phyloP scores from a whole-genome alignment of 345 rosid species.

The Gossypioides kirkii region DNA sequence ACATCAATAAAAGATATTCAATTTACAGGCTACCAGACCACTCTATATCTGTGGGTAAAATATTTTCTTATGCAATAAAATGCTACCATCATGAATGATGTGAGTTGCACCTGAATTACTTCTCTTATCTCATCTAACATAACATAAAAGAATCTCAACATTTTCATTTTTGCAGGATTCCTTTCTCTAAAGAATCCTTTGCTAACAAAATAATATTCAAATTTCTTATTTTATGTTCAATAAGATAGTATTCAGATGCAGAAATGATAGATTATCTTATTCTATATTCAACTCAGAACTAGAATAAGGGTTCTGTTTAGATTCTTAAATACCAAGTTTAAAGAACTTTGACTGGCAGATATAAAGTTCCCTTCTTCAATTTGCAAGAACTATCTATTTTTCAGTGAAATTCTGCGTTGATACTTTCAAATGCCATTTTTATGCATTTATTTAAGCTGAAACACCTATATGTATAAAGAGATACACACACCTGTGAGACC shows the following conservation, averaged over 20 bases:
- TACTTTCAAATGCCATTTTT: background rate
- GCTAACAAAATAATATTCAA: background rate
- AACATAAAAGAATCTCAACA: background rate
- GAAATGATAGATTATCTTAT: background rate
- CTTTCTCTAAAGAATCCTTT: no score
- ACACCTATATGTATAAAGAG: background rate
- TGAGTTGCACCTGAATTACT: background rate
- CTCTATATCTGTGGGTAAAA: background rate
- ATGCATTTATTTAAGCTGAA: background rate
- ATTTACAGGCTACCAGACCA: background rate
- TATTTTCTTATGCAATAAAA: background rate
- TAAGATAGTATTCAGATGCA: background rate
- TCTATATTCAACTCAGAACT: background rate
- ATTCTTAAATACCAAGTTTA: background rate
- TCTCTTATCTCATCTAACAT: background rate
- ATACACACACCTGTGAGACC: constrained; percentile 60
- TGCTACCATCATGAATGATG: background rate
- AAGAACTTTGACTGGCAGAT: no score
- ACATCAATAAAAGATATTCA: background rate
- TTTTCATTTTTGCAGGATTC: background rate
- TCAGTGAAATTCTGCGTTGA: no score
- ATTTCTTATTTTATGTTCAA: background rate
- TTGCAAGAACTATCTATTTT: no score
- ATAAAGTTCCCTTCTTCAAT: no score
- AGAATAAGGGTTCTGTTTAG: background rate